Conservation (phyloP, 1,139 yeast species). For the Maudiozyma humilis region DNA sequence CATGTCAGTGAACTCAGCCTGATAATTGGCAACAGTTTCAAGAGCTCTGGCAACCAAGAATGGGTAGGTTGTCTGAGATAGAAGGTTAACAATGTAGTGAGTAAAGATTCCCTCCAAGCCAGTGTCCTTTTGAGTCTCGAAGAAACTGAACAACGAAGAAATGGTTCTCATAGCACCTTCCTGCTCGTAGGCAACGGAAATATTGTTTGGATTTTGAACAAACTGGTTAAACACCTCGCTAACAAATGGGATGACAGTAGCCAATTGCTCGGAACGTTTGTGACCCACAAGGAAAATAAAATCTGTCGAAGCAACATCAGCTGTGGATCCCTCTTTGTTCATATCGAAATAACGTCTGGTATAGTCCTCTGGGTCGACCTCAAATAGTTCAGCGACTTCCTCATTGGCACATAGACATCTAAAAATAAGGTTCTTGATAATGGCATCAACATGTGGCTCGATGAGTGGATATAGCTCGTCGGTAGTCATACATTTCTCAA, state of each 20-base stretch:
- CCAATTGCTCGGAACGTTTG: constrained; percentile 42
- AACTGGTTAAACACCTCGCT: constrained; percentile 43
- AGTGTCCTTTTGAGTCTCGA: constrained; percentile 40
- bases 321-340: constrained; percentile 62
- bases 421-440: constrained; percentile 51
- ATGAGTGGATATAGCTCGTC: constrained; percentile 47
- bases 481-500: constrained; percentile 52
- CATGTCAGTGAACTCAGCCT: constrained; percentile 45
- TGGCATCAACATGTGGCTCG: constrained; percentile 49
- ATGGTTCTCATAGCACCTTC: constrained; percentile 80
- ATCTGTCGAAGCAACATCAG: constrained; percentile 77
- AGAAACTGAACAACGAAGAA: constrained; percentile 57
- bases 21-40: constrained; percentile 60
- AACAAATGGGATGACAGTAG: constrained; percentile 39
- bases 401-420: constrained; percentile 54
- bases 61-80: constrained; percentile 49
- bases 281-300: constrained; percentile 47
- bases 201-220: constrained; percentile 30
- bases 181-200: constrained; percentile 52
- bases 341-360: constrained; percentile 61
- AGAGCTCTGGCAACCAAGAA: constrained; percentile 81
- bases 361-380: constrained; percentile 69
- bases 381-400: constrained; percentile 52
- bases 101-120: constrained; percentile 66
- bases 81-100: constrained; percentile 57